A percentile compares a stretch with the other conserved stretches of the same genome.
Evolutionary conservation across 73 alveolate genomes (phyloP).

Genomic region (Halteria grandinella): DNA sequence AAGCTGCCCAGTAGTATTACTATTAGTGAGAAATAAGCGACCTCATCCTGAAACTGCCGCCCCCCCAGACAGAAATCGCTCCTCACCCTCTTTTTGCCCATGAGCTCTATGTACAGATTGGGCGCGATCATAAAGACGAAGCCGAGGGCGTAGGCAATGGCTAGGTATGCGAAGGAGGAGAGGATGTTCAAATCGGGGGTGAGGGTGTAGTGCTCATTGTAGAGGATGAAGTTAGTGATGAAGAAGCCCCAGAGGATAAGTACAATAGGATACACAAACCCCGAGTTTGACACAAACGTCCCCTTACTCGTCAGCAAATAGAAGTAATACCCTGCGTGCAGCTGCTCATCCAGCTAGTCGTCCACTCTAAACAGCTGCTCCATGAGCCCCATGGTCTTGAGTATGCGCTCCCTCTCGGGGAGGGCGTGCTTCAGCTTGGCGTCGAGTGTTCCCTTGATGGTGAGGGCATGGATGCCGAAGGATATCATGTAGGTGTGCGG

Average conservation of each 20-base stretch:
- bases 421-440: constrained; percentile 1
- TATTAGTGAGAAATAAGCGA: neutral
- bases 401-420: constrained; percentile 18
- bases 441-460: constrained; percentile 12
- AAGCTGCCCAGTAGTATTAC: neutral
- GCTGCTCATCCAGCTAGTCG: constrained; percentile 55
- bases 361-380: constrained; percentile 19
- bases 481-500: constrained; percentile 53
- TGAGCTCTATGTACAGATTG: constrained; percentile 1
- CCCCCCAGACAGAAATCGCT: constrained; percentile 26
- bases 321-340: constrained; percentile 63
- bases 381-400: neutral
- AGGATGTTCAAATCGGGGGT: too few relatives aligned
- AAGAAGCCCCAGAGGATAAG: constrained; percentile 4
- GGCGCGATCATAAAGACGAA: neutral
- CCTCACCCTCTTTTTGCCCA: neutral
- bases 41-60: neutral
- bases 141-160: constrained; percentile 39
- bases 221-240: constrained; percentile 1
- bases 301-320: constrained; percentile 27
- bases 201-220: too few relatives aligned
- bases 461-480: constrained; percentile 43
- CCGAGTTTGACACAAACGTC: constrained; percentile 10
- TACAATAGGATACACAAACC: constrained; percentile 35
- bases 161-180: neutral